Evolutionary conservation across 495 filamentous ascomycete species (phyloP), one percentile per base, ranked within the genome.

Genomic region (Clavariopsis aquatica): DNA sequence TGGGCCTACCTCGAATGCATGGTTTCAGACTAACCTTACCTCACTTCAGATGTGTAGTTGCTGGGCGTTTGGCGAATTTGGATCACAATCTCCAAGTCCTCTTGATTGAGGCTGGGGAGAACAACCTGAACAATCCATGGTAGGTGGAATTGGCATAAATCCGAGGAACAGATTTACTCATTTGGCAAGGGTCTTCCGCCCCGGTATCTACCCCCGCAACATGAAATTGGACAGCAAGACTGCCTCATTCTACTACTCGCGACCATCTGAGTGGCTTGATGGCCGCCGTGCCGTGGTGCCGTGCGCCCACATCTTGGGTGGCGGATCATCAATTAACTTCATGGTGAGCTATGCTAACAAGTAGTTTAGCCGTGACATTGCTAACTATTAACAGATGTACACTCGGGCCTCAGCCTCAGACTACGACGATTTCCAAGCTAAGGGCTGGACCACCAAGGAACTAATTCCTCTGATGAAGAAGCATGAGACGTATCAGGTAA

Each of bases 191-290:
- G 87, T 92, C 24, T 91, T 82, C 75, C 84, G 88, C 13, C 89
- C 89, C 0, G 89, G 86, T 24, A 89, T 93, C 74, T 92, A 88
- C 71, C 89, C 88, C 12, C 80, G 81, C 22, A 91, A 92, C 74
- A 90, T 92, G 87, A 90, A 90, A 72, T 76, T 92, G 66, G 89
- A 93, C 77, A 89, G 87, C 43, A 92, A 91, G 77, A 92, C 89
- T n/a, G 89, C 89, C 28, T 87, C 87, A 0, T 93, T 93, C 77
- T 94, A 94, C 71, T 81, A 92, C 69, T 90, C 88, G 1, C 81
- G 86, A 43, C 89, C 88, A 6, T 91, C 88, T 0, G 84, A 90
- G 75, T 85, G 84, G 76, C 80, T 92, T 26, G 82, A 80, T 69
- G 89, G 89, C 10, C 83, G 89, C 27, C 82, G 83, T 63, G 88